Conservation (phyloP, 164 flowering plant genomes). For the Warburgia ugandensis region DNA sequence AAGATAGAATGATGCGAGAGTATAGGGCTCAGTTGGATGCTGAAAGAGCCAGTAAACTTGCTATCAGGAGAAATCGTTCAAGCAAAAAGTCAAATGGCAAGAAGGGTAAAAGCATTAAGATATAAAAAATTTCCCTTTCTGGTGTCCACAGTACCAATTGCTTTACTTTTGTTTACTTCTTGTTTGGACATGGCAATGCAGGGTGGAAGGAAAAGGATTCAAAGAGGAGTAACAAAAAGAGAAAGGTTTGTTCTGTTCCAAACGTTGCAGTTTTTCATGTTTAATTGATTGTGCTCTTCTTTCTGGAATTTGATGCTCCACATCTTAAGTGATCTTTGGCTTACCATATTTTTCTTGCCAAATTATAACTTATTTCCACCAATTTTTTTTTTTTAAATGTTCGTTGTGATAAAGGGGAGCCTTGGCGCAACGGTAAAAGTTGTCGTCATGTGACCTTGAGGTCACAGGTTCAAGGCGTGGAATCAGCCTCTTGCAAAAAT, state of each 20-base stretch:
- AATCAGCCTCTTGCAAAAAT: too few relatives aligned
- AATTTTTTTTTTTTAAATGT: too few relatives aligned
- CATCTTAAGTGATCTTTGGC: too few relatives aligned
- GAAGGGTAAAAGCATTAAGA: constrained; percentile 42
- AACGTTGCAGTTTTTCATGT: background rate
- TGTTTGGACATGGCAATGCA: constrained; percentile 27
- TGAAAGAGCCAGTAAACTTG: constrained; percentile 88
- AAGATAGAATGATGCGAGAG: constrained; percentile 91
- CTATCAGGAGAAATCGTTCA: constrained; percentile 76
- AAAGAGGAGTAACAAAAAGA: constrained; percentile 76
- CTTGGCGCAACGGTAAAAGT: too few relatives aligned
- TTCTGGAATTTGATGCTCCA: background rate
- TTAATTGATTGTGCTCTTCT: background rate
- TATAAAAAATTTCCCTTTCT: background rate
- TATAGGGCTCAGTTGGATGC: constrained; percentile 97
- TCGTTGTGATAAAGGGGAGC: too few relatives aligned
- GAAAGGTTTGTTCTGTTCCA: constrained; percentile 63
- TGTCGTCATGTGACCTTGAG: too few relatives aligned
- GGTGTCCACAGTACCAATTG: too few relatives aligned
- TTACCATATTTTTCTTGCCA: too few relatives aligned
- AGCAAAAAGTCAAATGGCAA: constrained; percentile 46
- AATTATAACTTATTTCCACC: too few relatives aligned
- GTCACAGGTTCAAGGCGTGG: too few relatives aligned
- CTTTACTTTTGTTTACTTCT: constrained; percentile 8
- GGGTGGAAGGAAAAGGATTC: constrained; percentile 67